Evolutionary conservation across 495 filamentous ascomycete genomes (phyloP).

Genomic region (Aspergillus nidulans): DNA sequence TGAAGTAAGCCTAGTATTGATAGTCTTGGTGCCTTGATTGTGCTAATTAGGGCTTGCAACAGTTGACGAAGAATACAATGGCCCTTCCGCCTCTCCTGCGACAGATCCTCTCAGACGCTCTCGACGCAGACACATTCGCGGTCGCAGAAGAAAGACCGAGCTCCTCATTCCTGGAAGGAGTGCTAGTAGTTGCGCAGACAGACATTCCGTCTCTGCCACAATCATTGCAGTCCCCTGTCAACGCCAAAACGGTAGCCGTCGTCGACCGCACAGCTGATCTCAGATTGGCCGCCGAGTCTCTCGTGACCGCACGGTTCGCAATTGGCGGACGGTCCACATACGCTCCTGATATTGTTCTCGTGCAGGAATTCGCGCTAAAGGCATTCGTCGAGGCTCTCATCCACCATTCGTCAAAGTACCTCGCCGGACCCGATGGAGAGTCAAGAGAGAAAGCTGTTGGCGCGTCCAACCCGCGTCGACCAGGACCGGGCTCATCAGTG

Average conservation of each 20-base stretch:
- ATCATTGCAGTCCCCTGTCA: conserved; percentile 28
- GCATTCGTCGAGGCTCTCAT: conserved; percentile 43
- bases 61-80: conserved; percentile 36
- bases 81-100: conserved; percentile 32
- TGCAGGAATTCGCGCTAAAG: conserved; percentile 53
- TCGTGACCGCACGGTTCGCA: conserved; percentile 46
- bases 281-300: conserved; percentile 36
- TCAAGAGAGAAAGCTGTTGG: conserved; percentile 9
- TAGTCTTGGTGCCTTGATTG: background rate
- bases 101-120: conserved; percentile 31
- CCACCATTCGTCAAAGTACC: conserved; percentile 29
- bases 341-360: conserved; percentile 50
- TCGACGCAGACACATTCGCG: conserved; percentile 44
- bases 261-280: conserved; percentile 52
- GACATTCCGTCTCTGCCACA: background rate
- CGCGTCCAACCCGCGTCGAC: conserved; percentile 14
- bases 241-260: conserved; percentile 38
- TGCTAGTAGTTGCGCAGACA: conserved; percentile 18
- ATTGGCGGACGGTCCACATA: conserved; percentile 49
- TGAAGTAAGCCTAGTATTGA: conserved; percentile 43
- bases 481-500: conserved; percentile 8
- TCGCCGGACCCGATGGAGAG: conserved; percentile 28
- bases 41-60: background rate
- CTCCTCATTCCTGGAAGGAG: conserved; percentile 17
- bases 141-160: conserved; percentile 24